Evolutionary conservation across 441 rosid species (phyloP).

Genomic region (Metrosideros polymorpha): DNA sequence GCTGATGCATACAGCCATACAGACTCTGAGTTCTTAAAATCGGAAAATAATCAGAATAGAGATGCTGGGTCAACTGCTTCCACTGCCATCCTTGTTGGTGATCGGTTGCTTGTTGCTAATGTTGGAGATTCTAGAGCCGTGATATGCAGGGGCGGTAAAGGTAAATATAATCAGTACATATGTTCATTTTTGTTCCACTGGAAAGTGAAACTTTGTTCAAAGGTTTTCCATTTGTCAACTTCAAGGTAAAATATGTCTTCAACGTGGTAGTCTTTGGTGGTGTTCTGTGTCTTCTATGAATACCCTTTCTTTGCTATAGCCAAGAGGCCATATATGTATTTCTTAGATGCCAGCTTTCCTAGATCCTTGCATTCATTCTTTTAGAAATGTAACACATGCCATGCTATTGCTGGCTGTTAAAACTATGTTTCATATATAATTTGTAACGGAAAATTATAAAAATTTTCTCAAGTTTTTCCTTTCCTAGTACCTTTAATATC

Average conservation of each 20-base stretch:
- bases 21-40: conserved; percentile 83
- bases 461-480: too few relatives aligned
- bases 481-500: too few relatives aligned
- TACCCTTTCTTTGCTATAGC: too few relatives aligned
- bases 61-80: conserved; percentile 99
- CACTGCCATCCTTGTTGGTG: conserved; percentile 92
- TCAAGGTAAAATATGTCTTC: background rate
- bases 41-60: conserved; percentile 79
- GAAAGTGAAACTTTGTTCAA: background rate
- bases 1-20: conserved; percentile 94
- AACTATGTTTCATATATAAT: background rate
- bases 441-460: background rate
- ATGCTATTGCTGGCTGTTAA: background rate
- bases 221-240: background rate
- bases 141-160: conserved; percentile 88
- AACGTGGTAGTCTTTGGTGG: background rate
- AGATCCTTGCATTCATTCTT: too few relatives aligned
- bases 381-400: background rate
- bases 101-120: conserved; percentile 93
- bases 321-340: too few relatives aligned
- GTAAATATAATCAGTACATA: conserved; percentile 25
- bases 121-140: conserved; percentile 99
- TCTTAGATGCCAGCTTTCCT: too few relatives aligned
- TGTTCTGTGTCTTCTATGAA: too few relatives aligned
- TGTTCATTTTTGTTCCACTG: background rate